These are phyloP conservation scores for Fraxinus ornus DNA, from an alignment of 305 asterid species.

Conservation along the genomic window DNA sequence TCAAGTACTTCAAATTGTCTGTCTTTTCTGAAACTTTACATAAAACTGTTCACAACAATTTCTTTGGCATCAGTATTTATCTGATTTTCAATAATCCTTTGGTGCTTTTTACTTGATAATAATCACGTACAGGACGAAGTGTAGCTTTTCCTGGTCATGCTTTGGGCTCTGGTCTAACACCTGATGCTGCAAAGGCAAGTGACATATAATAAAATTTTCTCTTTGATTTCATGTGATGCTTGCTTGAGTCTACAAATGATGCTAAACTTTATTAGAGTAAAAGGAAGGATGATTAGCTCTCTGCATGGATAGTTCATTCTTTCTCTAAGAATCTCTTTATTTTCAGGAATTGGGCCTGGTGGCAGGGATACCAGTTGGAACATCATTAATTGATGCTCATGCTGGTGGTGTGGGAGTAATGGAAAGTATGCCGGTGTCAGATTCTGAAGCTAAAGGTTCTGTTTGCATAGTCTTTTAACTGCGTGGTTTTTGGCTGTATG, in stretches of 20 bases:
- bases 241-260: conserved; percentile 28
- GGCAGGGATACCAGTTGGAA: conserved; percentile 90
- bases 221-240: conserved; percentile 26
- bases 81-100: not conserved
- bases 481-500: conserved; percentile 1
- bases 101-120: conserved; percentile 8
- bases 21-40: not conserved
- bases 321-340: conserved; percentile 28
- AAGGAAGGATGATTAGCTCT: conserved; percentile 12
- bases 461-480: conserved; percentile 21
- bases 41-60: not conserved
- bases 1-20: not conserved
- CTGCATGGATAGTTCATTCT: not conserved
- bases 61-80: conserved; percentile 17
- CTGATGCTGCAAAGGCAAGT: conserved; percentile 92
- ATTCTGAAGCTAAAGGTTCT: conserved; percentile 57
- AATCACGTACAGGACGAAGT: conserved; percentile 71
- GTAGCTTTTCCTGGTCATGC: conserved; percentile 99
- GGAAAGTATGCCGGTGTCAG: conserved; percentile 65
- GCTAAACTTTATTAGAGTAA: conserved; percentile 15
- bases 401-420: conserved; percentile 99
- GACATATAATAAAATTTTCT: conserved; percentile 20
- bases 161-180: conserved; percentile 87
- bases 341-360: conserved; percentile 84
- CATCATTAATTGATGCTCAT: conserved; percentile 96